Evolutionary conservation across 2,329 filamentous ascomycete genomes (phyloP).

Genomic region (Pezicula neosporulosa): DNA sequence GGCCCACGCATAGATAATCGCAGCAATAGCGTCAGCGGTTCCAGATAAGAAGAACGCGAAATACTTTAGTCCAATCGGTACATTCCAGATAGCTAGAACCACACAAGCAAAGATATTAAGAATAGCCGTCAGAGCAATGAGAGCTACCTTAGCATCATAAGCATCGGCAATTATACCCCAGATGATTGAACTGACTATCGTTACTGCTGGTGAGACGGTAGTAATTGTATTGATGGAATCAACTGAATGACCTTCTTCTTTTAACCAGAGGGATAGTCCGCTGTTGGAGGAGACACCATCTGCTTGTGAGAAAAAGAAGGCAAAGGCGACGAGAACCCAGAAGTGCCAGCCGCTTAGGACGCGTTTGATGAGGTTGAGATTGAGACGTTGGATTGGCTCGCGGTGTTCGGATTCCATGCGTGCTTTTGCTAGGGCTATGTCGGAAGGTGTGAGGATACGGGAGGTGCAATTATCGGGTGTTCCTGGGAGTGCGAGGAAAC

Average conservation of each 20-base stretch:
- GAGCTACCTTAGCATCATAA: constrained; percentile 9
- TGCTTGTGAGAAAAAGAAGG: constrained; percentile 11
- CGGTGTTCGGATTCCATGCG: constrained; percentile 3
- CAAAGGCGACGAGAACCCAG: constrained; percentile 8
- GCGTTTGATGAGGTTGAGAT: constrained; percentile 1
- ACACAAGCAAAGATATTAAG: constrained; percentile 24
- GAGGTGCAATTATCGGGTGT: constrained; percentile 6
- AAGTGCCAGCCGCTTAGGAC: constrained; percentile 10
- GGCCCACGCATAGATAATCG: constrained; percentile 30
- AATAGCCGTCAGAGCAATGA: constrained; percentile 5
- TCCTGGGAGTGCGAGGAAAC: constrained; percentile 15
- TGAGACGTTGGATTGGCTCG: constrained; percentile 3
- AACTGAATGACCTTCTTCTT: constrained; percentile 3
- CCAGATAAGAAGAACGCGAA: constrained; percentile 29
- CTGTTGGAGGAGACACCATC: constrained; percentile 11
- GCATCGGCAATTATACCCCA: constrained; percentile 9
- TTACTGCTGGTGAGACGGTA: constrained; percentile 6
- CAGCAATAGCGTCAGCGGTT: constrained; percentile 29
- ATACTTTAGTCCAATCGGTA: constrained; percentile 28
- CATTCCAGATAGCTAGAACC: constrained; percentile 26
- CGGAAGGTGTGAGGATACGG: constrained; percentile 3
- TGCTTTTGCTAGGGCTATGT: constrained; percentile 6
- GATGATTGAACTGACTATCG: constrained; percentile 5
- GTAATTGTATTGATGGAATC: constrained; percentile 5
- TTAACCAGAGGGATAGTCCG: constrained; percentile 6